Conservation (phyloP, 1,139 yeast species). For the Geotrichum reessii region DNA sequence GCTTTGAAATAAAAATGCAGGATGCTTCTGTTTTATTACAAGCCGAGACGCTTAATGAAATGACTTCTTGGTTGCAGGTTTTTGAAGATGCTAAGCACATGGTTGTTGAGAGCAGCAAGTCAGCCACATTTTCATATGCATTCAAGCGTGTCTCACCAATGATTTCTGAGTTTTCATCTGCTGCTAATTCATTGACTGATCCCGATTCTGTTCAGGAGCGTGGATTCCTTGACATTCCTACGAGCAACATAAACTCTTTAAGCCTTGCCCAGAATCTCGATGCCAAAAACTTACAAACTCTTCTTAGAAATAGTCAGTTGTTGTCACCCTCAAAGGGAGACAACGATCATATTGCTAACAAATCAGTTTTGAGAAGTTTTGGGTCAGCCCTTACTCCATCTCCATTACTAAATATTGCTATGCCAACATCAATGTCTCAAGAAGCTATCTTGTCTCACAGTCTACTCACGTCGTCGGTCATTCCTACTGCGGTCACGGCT, state of each 20-base stretch:
- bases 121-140: slow-evolving; percentile 47
- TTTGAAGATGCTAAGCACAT: slow-evolving; percentile 57
- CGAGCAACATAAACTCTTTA: background rate
- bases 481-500: slow-evolving; percentile 82
- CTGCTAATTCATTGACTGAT: slow-evolving; percentile 9
- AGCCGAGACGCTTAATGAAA: slow-evolving; percentile 66
- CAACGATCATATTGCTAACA: slow-evolving; percentile 14
- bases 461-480: slow-evolving; percentile 50
- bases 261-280: slow-evolving; percentile 9
- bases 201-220: background rate
- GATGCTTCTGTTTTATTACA: slow-evolving; percentile 60
- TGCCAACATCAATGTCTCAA: slow-evolving; percentile 68
- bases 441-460: slow-evolving; percentile 65
- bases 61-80: slow-evolving; percentile 73
- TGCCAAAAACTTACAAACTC: slow-evolving; percentile 15
- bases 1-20: slow-evolving; percentile 74
- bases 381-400: slow-evolving; percentile 33
- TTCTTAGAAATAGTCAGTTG: slow-evolving; percentile 18
- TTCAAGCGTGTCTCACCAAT: slow-evolving; percentile 67
- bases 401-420: slow-evolving; percentile 52
- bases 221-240: background rate
- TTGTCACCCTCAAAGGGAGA: background rate
- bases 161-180: slow-evolving; percentile 52
- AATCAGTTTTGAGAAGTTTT: slow-evolving; percentile 10
- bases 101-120: slow-evolving; percentile 43